These are phyloP conservation scores for Cryphonectria naterciae DNA, from an alignment of 2,329 filamentous ascomycete genomes.

Conservation along the genomic window DNA sequence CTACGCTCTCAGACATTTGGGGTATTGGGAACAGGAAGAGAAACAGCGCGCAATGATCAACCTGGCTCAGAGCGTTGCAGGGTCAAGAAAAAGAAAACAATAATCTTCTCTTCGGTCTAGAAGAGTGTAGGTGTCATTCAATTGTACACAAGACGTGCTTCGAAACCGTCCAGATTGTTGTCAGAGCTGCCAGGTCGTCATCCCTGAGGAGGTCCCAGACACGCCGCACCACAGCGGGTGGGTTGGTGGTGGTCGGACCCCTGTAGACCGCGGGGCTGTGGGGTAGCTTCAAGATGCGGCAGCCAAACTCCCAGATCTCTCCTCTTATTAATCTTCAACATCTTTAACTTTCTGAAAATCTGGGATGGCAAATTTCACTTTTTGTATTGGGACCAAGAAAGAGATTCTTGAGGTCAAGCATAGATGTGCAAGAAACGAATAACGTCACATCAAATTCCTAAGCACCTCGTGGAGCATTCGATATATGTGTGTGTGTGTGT, in stretches of 20 bases:
- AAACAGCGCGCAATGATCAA: background rate
- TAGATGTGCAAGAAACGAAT: background rate
- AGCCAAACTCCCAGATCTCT: background rate
- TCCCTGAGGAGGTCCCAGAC: conserved; percentile 18
- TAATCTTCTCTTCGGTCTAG: too few relatives aligned
- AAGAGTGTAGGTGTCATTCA: background rate
- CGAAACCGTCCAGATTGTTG: conserved; percentile 14
- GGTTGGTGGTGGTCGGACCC: conserved; percentile 11
- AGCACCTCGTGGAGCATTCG: background rate
- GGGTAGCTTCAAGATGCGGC: conserved; percentile 5
- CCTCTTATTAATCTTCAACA: background rate
- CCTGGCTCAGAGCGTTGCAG: background rate
- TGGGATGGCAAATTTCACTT: background rate
- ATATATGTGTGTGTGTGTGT: too few relatives aligned
- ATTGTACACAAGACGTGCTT: conserved; percentile 7
- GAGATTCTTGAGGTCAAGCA: background rate
- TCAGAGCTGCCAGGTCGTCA: conserved; percentile 16
- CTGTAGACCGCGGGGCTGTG: conserved; percentile 22
- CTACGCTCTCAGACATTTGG: conserved; percentile 48
- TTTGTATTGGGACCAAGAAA: background rate
- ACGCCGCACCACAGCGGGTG: background rate
- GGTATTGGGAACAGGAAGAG: background rate
- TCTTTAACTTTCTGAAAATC: background rate
- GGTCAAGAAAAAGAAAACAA: background rate
- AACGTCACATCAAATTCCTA: background rate